phyloP scores from a whole-genome alignment of 148 eudicot species.

The Rhododendron vialii region DNA sequence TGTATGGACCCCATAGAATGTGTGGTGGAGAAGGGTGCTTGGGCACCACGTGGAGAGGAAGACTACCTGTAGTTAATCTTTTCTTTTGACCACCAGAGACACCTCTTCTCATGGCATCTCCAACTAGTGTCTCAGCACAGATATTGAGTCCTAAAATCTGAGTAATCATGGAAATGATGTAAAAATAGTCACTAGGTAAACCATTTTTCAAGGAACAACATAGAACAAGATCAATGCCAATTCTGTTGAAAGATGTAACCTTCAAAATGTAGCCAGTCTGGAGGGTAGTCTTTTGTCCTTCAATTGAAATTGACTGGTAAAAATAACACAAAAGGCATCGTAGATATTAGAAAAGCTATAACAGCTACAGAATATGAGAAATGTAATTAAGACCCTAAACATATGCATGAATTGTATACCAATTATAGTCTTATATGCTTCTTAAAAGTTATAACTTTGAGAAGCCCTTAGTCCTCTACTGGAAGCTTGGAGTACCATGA shows the following conservation, averaged over 20 bases:
- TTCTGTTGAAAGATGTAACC: slow-evolving; percentile 32
- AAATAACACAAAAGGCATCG: not conserved
- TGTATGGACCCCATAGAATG: not conserved
- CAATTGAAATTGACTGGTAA: slow-evolving; percentile 63
- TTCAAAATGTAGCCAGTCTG: slow-evolving; percentile 82
- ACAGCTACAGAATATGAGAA: not conserved
- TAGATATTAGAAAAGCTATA: not conserved
- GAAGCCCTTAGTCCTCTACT: not conserved
- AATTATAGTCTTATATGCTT: not conserved
- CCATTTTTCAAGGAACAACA: slow-evolving; percentile 3
- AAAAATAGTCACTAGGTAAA: not conserved
- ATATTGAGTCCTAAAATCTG: slow-evolving; percentile 84
- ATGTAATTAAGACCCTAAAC: not conserved
- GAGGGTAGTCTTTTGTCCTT: slow-evolving; percentile 61
- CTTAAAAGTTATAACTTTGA: not conserved
- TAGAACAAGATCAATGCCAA: not conserved
- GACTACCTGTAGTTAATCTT: slow-evolving; percentile 68
- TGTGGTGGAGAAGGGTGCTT: not conserved
- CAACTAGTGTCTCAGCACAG: slow-evolving; percentile 68
- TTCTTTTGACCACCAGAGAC: slow-evolving; percentile 90
- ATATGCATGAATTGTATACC: not conserved
- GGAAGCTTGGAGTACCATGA: not conserved
- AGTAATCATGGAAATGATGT: not conserved
- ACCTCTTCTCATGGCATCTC: slow-evolving; percentile 85
- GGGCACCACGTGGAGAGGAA: not conserved